Percentiles rank a stretch among this genome's conserved stretches.
phyloP scores from a whole-genome alignment of 1,284 basidiomycete genomes.

The Mixia osmundae region DNA sequence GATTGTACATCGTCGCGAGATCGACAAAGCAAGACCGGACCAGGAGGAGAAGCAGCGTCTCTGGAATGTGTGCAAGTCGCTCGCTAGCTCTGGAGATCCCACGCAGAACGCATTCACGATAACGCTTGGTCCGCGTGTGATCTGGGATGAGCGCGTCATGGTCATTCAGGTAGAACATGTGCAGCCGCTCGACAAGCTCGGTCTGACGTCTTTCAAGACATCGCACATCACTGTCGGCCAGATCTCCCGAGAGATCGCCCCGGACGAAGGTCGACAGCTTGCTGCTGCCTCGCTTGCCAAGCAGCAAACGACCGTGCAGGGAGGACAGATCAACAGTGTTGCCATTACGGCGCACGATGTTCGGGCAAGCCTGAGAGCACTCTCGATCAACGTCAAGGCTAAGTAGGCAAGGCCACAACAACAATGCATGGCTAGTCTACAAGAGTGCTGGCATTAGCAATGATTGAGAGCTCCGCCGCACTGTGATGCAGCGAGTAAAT shows the following conservation, averaged over 20 bases:
- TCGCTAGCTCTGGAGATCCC: slow-evolving; percentile 27
- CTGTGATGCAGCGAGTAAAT: slow-evolving; percentile 58
- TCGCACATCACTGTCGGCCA: slow-evolving; percentile 77
- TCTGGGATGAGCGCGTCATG: slow-evolving; percentile 65
- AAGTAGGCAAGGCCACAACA: too few species aligned
- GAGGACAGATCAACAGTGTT: too few species aligned
- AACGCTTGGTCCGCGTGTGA: slow-evolving; percentile 28
- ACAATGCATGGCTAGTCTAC: too few species aligned
- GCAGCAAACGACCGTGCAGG: too few species aligned
- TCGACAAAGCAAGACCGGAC: slow-evolving; percentile 23
- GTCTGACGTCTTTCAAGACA: neutral
- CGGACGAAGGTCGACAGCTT: slow-evolving; percentile 69
- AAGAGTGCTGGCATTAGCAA: too few species aligned
- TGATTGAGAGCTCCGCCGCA: slow-evolving; percentile 54
- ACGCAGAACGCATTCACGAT: slow-evolving; percentile 41
- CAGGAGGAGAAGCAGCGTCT: slow-evolving; percentile 20
- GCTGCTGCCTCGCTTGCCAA: too few species aligned
- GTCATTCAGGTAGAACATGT: slow-evolving; percentile 28
- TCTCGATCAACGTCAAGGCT: too few species aligned
- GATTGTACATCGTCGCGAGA: slow-evolving; percentile 44
- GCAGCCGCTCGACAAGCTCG: neutral
- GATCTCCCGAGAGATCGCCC: slow-evolving; percentile 28
- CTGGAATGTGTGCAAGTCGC: slow-evolving; percentile 39
- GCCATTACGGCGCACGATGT: too few species aligned
- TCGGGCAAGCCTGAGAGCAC: too few species aligned